These are phyloP conservation scores for Afroboletus lepidellus DNA, from an alignment of 1,284 basidiomycete genomes.

Conservation along the genomic window DNA sequence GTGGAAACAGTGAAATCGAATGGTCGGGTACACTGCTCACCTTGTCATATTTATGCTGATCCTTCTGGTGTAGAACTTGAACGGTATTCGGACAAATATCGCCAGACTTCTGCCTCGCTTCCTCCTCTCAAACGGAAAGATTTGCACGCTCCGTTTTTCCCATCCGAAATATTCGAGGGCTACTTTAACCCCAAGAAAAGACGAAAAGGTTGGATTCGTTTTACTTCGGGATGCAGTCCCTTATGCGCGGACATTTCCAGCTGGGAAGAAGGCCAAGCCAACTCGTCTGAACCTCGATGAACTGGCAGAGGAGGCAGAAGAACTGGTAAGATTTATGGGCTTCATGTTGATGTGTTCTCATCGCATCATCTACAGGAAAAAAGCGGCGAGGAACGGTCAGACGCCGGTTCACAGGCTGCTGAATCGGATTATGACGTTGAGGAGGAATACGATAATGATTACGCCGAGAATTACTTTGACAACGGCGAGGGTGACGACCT, in stretches of 20 bases:
- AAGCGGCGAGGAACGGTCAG: slow-evolving; percentile 62
- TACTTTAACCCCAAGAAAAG: slow-evolving; percentile 75
- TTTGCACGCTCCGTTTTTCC: slow-evolving; percentile 73
- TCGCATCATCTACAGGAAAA: slow-evolving; percentile 48
- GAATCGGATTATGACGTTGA: slow-evolving; percentile 80
- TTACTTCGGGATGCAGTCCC: neutral
- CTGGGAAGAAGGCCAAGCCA: slow-evolving; percentile 37
- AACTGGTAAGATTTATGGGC: slow-evolving; percentile 43
- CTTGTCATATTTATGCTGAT: neutral
- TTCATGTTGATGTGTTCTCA: neutral
- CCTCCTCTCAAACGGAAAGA: slow-evolving; percentile 67
- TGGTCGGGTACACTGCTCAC: slow-evolving; percentile 39
- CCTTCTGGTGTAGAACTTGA: slow-evolving; percentile 52
- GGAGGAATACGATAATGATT: slow-evolving; percentile 83
- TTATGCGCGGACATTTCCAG: slow-evolving; percentile 19
- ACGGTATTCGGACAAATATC: slow-evolving; percentile 79
- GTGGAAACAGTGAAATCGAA: slow-evolving; percentile 66
- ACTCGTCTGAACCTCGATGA: slow-evolving; percentile 62
- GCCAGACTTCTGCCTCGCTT: slow-evolving; percentile 54
- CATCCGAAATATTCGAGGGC: slow-evolving; percentile 67
- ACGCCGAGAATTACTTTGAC: slow-evolving; percentile 84
- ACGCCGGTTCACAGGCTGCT: slow-evolving; percentile 56
- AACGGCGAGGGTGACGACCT: slow-evolving; percentile 77
- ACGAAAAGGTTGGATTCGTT: slow-evolving; percentile 42
- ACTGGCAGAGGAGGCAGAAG: slow-evolving; percentile 61